These are phyloP conservation scores for Sclerotinia minor DNA, from an alignment of 2,329 filamentous ascomycete genomes.

Conservation along the genomic window DNA sequence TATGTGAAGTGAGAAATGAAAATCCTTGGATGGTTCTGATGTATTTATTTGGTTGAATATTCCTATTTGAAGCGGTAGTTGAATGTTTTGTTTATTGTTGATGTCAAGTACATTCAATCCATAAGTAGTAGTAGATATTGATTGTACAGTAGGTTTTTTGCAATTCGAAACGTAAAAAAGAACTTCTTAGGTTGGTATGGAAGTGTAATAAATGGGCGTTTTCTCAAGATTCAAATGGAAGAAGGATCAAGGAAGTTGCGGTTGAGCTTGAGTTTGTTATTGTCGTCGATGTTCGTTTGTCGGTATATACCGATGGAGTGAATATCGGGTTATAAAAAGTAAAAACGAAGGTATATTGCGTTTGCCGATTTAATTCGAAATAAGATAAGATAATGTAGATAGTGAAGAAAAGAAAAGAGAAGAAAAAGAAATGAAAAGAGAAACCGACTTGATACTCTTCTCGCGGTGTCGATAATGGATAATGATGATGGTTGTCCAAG, in stretches of 20 bases:
- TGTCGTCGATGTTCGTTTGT: slow-evolving; percentile 9
- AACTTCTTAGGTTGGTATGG: background rate
- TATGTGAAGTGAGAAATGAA: slow-evolving; percentile 1
- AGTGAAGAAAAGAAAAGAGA: background rate
- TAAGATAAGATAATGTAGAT: background rate
- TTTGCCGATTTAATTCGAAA: background rate
- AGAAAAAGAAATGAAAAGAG: background rate
- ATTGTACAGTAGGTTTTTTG: background rate
- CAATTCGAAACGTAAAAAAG: background rate
- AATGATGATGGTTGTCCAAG: slow-evolving; percentile 7
- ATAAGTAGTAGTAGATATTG: background rate
- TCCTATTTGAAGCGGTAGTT: background rate
- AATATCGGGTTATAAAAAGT: background rate
- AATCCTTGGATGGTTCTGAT: background rate
- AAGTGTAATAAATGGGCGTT: background rate
- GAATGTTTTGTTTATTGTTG: slow-evolving; percentile 9
- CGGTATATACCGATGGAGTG: background rate
- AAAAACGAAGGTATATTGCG: slow-evolving; percentile 12
- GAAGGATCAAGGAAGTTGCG: background rate
- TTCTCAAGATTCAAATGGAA: background rate
- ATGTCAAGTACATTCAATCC: slow-evolving; percentile 2
- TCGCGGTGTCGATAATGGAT: too few species aligned
- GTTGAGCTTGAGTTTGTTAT: slow-evolving; percentile 1
- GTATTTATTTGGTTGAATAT: slow-evolving; percentile 7
- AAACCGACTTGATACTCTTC: background rate